Base-by-base conservation (phyloP, 352 stramenopile species). In the Globisporangium parvum region DNA sequence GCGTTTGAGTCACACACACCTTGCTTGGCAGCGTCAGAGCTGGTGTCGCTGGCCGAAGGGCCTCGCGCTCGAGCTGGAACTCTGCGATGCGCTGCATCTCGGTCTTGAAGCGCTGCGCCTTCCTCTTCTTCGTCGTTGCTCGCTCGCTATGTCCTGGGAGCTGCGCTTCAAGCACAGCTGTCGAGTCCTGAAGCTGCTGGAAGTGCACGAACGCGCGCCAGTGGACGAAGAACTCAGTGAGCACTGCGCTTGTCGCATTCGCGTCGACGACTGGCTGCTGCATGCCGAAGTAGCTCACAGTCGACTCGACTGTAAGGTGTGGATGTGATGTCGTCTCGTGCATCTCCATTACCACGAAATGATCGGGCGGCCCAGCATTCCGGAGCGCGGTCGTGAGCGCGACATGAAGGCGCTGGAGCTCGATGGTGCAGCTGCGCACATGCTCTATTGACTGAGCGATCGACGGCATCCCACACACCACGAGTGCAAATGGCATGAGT, bases 201-300 rank as follows among this genome's bases (percentile, higher is more conserved):
- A 86, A 84, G 35, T 67, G 57, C 11, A 75, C 55, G 33, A 85
- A 86, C 1, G 71, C 53, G 31, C 52, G 54, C 77, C 77, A 88
- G 45, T 83, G 70, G n/a, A 57, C 63, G 11, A 82, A 60, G 41
- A 85, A 68, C 35, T 77, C 70, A 15, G 57, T 24, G 28, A 79
- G 48, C 6, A 57, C 35, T 0, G 51, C 55, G 11, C 54, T 37
- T 14, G 52, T 64, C 6, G 55, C 18, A 3, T 42, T 31, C 0
- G 20, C 17, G 1, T 57, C 24, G 23, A 42, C 2, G 26, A 59
- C 17, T 14, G 31, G 37, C 21, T 60, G 58, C 10, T 55, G 37
- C 35, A 60, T 58, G 20, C 20, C 26, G 24, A 56, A 65, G 46
- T 65, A 60, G 6, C 9, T 28, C 51, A 31, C 21, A 31, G 41